Base-by-base conservation (phyloP, 345 rosid genomes). In the Psidium guajava region DNA sequence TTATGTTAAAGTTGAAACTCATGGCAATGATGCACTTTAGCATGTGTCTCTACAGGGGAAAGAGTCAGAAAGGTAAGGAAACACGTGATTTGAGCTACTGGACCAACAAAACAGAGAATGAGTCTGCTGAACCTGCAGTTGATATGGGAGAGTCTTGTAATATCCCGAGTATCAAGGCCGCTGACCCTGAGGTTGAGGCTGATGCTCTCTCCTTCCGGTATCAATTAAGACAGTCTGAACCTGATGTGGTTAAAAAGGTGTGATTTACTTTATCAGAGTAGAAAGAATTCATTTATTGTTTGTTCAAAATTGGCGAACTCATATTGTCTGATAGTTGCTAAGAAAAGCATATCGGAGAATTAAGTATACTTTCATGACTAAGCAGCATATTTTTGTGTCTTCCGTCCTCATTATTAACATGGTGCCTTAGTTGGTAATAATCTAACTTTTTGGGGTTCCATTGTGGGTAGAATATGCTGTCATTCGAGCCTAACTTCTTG, bases 231-330 rank as follows among this genome's bases (percentile, higher is more conserved):
- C 87, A 83, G 84, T 85, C 59, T 83, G 93, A 90, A 82, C 92
- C 89, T 88, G 90, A 90, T 75, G 90, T 92, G 94, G 93, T 96
- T 86, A 85, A 56, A 27, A 89, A 84, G 89, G 87, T 85, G 83
- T 49, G 82, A 64, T 84, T 84, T 21, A 22, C 54, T 84, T 32
- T 0, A 69, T 36, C 77, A 69, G 77, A 64, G 50, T 59, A 24
- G 28, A 36, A 49, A 54, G 25, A 32, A 85, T 47, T 42, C 11
- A 2, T 52, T 81, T 28, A 22, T 74, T 52, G 21, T 25, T 42
- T 44, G n/a, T 28, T 27, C 44, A 61, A 52, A 61, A 16, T 49
- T 64, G 57, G 56, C 27, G 32, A 69, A 36, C 6, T 69, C 24
- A 69, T 58, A 58, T 69, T 32, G 80, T 69, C 80, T 69, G 47